phyloP scores from a whole-genome alignment of 2,329 filamentous ascomycete species.

The Hymenoscyphus occultus region DNA sequence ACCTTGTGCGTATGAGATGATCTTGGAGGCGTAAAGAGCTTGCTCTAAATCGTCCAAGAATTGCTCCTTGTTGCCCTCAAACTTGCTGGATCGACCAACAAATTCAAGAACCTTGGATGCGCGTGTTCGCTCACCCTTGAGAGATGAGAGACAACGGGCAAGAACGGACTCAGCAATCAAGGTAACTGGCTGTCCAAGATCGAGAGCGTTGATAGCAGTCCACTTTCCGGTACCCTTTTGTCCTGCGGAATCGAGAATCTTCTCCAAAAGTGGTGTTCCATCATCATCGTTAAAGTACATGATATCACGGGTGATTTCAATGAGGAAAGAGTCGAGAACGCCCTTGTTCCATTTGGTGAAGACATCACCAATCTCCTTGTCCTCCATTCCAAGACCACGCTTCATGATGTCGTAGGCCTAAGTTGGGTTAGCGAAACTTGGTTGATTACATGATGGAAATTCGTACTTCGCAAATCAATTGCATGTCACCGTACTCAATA shows the following conservation, averaged over 20 bases:
- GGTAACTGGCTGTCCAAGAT: slow-evolving; percentile 97
- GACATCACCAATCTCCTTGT: slow-evolving; percentile 95
- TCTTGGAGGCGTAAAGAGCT: slow-evolving; percentile 98
- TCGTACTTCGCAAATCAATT: slow-evolving; percentile 95
- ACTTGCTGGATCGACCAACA: slow-evolving; percentile 71
- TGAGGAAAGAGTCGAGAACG: slow-evolving; percentile 97
- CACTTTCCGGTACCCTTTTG: slow-evolving; percentile 99
- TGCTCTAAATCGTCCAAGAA: slow-evolving; percentile 98
- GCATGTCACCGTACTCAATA: slow-evolving; percentile 99
- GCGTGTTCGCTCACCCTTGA: slow-evolving; percentile 88
- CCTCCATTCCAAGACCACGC: slow-evolving; percentile 82
- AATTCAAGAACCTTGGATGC: slow-evolving; percentile 75
- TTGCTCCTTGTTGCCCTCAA: slow-evolving; percentile 85
- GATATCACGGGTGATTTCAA: slow-evolving; percentile 98
- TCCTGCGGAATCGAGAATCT: slow-evolving; percentile 97
- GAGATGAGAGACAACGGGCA: slow-evolving; percentile 85
- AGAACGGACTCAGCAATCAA: slow-evolving; percentile 97
- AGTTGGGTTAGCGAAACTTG: slow-evolving; percentile 18
- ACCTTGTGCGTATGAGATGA: slow-evolving; percentile 98
- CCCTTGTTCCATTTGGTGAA: slow-evolving; percentile 98
- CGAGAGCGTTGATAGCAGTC: slow-evolving; percentile 98
- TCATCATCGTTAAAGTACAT: slow-evolving; percentile 98
- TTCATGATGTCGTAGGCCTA: slow-evolving; percentile 99
- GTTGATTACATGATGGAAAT: not conserved
- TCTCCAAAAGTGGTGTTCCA: slow-evolving; percentile 86